phyloP scores from a whole-genome alignment of 345 rosid species.

The Adansonia digitata region DNA sequence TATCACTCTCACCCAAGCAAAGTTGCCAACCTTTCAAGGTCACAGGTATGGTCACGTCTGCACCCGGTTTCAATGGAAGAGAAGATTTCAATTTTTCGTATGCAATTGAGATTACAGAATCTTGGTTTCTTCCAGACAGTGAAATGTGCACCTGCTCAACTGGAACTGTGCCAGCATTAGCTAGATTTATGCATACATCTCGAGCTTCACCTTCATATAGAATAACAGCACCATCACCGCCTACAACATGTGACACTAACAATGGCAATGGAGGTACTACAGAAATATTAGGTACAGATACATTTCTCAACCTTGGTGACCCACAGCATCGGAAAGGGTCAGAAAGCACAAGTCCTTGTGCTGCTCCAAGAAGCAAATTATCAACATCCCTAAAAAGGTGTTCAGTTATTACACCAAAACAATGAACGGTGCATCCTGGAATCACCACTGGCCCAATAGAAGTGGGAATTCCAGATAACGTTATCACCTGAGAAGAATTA shows the following conservation, averaged over 20 bases:
- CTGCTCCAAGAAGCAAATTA: conserved; percentile 94
- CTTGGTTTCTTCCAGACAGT: conserved; percentile 92
- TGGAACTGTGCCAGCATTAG: conserved; percentile 93
- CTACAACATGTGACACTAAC: conserved; percentile 72
- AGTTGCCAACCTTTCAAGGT: conserved; percentile 95
- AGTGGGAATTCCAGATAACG: conserved; percentile 91
- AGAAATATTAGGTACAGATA: conserved; percentile 74
- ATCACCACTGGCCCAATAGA: conserved; percentile 70
- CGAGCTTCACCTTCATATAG: conserved; percentile 96
- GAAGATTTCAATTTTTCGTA: conserved; percentile 63
- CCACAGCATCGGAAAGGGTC: conserved; percentile 98
- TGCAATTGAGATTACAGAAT: conserved; percentile 73
- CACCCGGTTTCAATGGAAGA: conserved; percentile 95
- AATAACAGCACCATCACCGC: conserved; percentile 89
- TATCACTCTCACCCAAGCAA: conserved; percentile 56
- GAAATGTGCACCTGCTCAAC: conserved; percentile 92
- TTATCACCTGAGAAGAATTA: conserved; percentile 90
- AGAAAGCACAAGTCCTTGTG: conserved; percentile 97
- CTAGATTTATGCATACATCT: conserved; percentile 72
- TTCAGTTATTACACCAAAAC: conserved; percentile 94
- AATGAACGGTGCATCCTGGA: conserved; percentile 90
- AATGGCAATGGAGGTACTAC: conserved; percentile 77
- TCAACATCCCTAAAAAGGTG: conserved; percentile 92
- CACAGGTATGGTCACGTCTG: conserved; percentile 75
- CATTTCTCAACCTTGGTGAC: conserved; percentile 73